These are phyloP conservation scores for Hymenoscyphus linearis DNA, from an alignment of 2,329 filamentous ascomycete genomes.

Conservation along the genomic window DNA sequence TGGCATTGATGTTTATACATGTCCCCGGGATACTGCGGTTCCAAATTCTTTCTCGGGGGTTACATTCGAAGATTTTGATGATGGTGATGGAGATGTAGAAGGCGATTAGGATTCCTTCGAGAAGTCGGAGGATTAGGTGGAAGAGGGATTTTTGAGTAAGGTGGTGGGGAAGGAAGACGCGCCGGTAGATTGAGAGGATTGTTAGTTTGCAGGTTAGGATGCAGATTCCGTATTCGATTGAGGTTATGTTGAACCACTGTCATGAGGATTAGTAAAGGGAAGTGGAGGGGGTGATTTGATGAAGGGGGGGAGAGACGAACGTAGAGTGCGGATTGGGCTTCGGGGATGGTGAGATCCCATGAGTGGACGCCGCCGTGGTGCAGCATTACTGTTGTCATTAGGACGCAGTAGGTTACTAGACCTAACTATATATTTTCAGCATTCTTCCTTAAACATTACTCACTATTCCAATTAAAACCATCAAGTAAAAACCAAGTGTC, in stretches of 20 bases:
- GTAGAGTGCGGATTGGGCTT: background rate
- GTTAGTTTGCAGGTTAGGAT: background rate
- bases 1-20: background rate
- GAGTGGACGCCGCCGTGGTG: background rate
- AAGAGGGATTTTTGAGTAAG: background rate
- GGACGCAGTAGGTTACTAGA: background rate
- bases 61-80: slow-evolving; percentile 1
- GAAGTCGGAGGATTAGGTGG: background rate
- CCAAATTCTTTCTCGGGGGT: background rate
- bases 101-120: background rate
- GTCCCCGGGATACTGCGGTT: background rate
- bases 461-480: too few species aligned
- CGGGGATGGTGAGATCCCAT: background rate
- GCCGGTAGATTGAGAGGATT: background rate
- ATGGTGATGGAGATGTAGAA: background rate
- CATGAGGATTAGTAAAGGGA: background rate
- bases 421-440: background rate
- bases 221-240: background rate
- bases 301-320: background rate
- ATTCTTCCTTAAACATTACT: too few species aligned
- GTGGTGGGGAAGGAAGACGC: background rate
- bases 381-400: background rate
- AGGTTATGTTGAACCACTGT: slow-evolving; percentile 3
- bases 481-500: background rate
- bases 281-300: background rate